phyloP scores from a whole-genome alignment of 768 basidiomycete genomes.

The Russula sp. region DNA sequence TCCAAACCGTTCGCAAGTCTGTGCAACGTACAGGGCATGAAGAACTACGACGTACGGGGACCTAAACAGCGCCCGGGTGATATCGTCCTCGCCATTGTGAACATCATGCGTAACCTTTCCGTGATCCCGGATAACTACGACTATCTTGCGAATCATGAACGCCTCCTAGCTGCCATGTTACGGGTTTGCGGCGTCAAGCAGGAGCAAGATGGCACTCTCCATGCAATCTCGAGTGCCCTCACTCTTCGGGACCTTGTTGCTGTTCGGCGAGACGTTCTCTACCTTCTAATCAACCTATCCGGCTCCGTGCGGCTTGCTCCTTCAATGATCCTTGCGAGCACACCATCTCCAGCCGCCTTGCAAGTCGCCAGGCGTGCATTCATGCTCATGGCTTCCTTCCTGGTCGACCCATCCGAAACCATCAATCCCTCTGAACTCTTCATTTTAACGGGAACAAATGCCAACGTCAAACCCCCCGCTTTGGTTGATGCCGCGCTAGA shows the following conservation, averaged over 20 bases:
- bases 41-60: constrained; percentile 39
- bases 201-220: constrained; percentile 24
- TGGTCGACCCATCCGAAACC: constrained; percentile 62
- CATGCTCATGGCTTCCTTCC: constrained; percentile 63
- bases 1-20: constrained; percentile 54
- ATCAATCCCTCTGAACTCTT: constrained; percentile 53
- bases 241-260: constrained; percentile 64
- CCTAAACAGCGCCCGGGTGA: constrained; percentile 63
- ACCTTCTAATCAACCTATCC: constrained; percentile 59
- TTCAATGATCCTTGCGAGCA: constrained; percentile 33
- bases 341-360: constrained; percentile 28
- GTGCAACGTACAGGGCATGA: constrained; percentile 39
- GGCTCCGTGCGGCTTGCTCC: constrained; percentile 42
- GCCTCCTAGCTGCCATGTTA: constrained; percentile 58
- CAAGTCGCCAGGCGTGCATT: constrained; percentile 53
- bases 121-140: constrained; percentile 60
- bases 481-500: constrained; percentile 76
- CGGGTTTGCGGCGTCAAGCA: constrained; percentile 45
- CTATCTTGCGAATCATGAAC: constrained; percentile 56
- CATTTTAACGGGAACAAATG: constrained; percentile 43
- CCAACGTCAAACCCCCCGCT: constrained; percentile 45
- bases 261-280: constrained; percentile 70
- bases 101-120: constrained; percentile 85
- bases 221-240: constrained; percentile 49
- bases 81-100: constrained; percentile 59